phyloP scores from a whole-genome alignment of 768 basidiomycete genomes.

The Kwoniella newhampshirensis region DNA sequence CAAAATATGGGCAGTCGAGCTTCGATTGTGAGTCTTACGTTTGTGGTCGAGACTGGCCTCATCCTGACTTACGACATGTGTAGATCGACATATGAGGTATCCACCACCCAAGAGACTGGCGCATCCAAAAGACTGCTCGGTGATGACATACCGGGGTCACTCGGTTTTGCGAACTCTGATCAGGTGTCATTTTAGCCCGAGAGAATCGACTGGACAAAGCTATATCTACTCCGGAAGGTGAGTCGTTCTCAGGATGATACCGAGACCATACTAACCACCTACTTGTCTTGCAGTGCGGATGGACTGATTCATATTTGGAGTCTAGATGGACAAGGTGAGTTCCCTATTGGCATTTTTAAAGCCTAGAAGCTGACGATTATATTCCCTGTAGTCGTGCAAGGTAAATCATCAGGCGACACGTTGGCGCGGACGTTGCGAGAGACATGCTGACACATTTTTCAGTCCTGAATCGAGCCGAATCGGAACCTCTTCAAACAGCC shows the following conservation, averaged over 20 bases:
- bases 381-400: slow-evolving; percentile 61
- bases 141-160: slow-evolving; percentile 95
- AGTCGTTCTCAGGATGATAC: slow-evolving; percentile 54
- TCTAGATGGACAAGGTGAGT: slow-evolving; percentile 68
- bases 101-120: slow-evolving; percentile 63
- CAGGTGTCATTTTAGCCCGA: slow-evolving; percentile 92
- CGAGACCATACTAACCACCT: slow-evolving; percentile 3
- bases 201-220: slow-evolving; percentile 82
- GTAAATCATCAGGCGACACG: slow-evolving; percentile 6
- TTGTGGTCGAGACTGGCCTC: not conserved
- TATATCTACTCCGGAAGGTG: slow-evolving; percentile 93
- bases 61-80: not conserved
- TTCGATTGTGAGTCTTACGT: slow-evolving; percentile 69
- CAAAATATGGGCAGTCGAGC: slow-evolving; percentile 60
- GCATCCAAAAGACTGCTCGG: slow-evolving; percentile 86
- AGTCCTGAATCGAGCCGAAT: slow-evolving; percentile 74
- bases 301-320: slow-evolving; percentile 75
- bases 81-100: slow-evolving; percentile 55
- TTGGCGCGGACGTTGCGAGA: not conserved
- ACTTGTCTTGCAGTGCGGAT: slow-evolving; percentile 36
- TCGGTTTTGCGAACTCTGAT: slow-evolving; percentile 86
- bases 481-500: slow-evolving; percentile 63
- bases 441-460: not conserved
- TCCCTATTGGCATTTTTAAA: not conserved
- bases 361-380: slow-evolving; percentile 11